phyloP scores from a whole-genome alignment of 2,329 filamentous ascomycete species.

The Colletotrichum australisinense region DNA sequence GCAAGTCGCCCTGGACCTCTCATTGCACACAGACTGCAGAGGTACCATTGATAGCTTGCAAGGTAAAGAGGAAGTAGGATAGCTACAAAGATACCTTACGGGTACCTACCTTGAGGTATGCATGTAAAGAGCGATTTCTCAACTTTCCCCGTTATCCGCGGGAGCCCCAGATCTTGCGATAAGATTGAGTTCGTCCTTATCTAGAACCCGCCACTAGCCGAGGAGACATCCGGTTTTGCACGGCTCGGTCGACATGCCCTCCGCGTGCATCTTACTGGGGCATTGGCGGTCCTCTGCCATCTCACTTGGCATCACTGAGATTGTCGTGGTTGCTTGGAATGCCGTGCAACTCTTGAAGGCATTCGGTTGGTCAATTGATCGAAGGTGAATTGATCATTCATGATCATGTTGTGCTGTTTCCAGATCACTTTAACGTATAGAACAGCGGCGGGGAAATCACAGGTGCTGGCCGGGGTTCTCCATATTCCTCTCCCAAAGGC shows the following conservation, averaged over 20 bases:
- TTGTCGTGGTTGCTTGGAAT: background rate
- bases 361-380: background rate
- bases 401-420: background rate
- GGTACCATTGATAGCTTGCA: too few relatives aligned
- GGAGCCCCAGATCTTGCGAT: slow-evolving; percentile 7
- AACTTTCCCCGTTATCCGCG: background rate
- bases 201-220: slow-evolving; percentile 29
- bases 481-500: slow-evolving; percentile 22
- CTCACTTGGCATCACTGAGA: background rate
- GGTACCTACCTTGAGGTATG: too few relatives aligned
- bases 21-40: too few relatives aligned
- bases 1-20: too few relatives aligned
- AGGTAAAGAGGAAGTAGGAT: too few relatives aligned
- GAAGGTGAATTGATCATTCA: background rate
- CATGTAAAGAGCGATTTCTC: too few relatives aligned
- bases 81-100: too few relatives aligned
- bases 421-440: background rate
- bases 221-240: slow-evolving; percentile 9
- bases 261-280: background rate
- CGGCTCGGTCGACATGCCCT: background rate
- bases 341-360: background rate
- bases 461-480: slow-evolving; percentile 13
- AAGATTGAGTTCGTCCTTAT: slow-evolving; percentile 21
- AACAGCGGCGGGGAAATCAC: background rate
- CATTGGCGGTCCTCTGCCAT: background rate